Base-by-base conservation (phyloP, 228 moss, liverwort and hornwort genomes). In the Sphagnum magellanicum region DNA sequence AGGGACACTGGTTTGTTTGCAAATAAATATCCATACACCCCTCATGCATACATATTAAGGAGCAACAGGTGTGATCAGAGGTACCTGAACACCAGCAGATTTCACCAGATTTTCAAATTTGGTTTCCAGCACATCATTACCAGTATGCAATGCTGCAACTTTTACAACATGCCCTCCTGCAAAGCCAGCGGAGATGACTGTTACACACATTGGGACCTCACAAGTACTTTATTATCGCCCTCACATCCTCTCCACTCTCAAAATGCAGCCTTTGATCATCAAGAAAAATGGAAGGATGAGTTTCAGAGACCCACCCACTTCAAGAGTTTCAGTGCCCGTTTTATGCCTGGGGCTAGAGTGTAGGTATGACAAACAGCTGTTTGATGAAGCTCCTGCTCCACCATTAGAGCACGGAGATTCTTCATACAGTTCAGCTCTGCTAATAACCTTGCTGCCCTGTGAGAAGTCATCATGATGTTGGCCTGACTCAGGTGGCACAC, bases 41-140 rank as follows among this genome's bases (percentile, higher is more conserved):
- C 32, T 32, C 32, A 32, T 32, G 32, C 32, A 32, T 32, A 32
- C 32, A 32, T 32, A 32, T 32, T 3, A 32, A 32, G 32, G 32
- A 32, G 32, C 32, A 32, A 32, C 32, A 32, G 32, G 6, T 32
- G 46, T 48, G 64, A 63, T 16, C 48, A 64, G 64, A 48, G 70
- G 61, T 61, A 84, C 78, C 71, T 81, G 67, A n/a, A 61, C 14
- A 58, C 68, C 66, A 17, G 73, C 71, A 48, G 65, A 14, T 64
- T 81, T 84, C 57, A 84, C 71, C 5, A 84, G 72, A n/a, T 78
- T 74, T 13, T 81, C 78, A 53, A 84, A 78, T 64, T 81, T 84
- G 67, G 78, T 61, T 47, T 84, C 76, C 46, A 84, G 46, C 10
- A 76, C 6, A 1, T 74, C 72, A 64, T 67, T 67, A 61, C 63